These are phyloP conservation scores for Casuarina glauca DNA, from an alignment of 306 rosid species.

Conservation along the genomic window DNA sequence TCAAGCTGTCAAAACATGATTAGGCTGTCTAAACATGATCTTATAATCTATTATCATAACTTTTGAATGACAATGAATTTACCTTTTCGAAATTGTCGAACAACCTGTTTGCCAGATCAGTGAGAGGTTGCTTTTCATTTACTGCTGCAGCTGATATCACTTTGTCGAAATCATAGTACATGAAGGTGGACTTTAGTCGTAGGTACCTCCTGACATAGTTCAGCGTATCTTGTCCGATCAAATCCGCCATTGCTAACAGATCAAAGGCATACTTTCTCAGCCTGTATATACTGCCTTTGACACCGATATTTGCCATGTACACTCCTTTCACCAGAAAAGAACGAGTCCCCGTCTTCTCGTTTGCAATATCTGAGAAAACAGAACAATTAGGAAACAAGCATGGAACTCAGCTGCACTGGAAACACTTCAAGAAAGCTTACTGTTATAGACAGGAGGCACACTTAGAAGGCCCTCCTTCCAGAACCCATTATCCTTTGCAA, in stretches of 20 bases:
- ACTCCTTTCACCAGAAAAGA: slow-evolving; percentile 71
- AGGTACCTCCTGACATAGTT: slow-evolving; percentile 80
- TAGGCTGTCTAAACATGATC: slow-evolving; percentile 48
- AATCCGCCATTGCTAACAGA: slow-evolving; percentile 86
- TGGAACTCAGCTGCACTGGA: background rate
- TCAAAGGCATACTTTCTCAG: slow-evolving; percentile 73
- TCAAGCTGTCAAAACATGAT: slow-evolving; percentile 57
- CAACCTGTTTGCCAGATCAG: slow-evolving; percentile 70
- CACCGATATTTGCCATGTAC: slow-evolving; percentile 72
- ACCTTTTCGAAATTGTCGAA: slow-evolving; percentile 90
- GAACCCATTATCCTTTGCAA: slow-evolving; percentile 69
- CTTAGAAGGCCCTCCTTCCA: slow-evolving; percentile 76
- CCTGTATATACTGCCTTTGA: slow-evolving; percentile 67
- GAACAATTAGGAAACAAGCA: background rate
- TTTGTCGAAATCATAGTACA: slow-evolving; percentile 83
- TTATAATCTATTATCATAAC: background rate
- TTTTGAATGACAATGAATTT: background rate
- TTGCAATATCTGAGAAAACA: slow-evolving; percentile 58
- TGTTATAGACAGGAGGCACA: slow-evolving; percentile 58
- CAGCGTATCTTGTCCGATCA: slow-evolving; percentile 65
- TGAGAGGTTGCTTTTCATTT: slow-evolving; percentile 65
- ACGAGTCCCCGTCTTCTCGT: slow-evolving; percentile 81
- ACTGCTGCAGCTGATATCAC: slow-evolving; percentile 66
- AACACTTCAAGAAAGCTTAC: slow-evolving; percentile 42
- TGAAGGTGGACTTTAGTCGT: slow-evolving; percentile 77